A percentile compares a stretch with the other conserved stretches of the same genome.
These are phyloP conservation scores for Blastomyces silverae DNA, from an alignment of 2,329 filamentous ascomycete genomes.

Conservation along the genomic window DNA sequence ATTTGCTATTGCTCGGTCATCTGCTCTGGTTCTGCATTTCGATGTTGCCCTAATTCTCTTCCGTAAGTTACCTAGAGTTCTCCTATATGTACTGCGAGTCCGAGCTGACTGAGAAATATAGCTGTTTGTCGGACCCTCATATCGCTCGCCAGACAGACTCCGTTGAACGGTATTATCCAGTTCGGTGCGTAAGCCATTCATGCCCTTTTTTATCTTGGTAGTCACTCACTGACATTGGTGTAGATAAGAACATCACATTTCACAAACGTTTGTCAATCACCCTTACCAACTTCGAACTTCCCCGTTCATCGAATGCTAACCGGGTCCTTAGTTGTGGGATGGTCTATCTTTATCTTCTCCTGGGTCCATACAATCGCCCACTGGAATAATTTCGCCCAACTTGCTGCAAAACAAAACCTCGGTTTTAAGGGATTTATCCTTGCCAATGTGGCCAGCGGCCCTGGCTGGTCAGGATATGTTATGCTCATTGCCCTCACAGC, in stretches of 20 bases:
- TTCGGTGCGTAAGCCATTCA: constrained; percentile 43
- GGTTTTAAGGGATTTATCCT: constrained; percentile 71
- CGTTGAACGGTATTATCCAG: constrained; percentile 77
- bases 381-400: constrained; percentile 78
- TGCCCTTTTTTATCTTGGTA: not conserved
- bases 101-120: constrained; percentile 21
- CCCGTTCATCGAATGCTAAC: constrained; percentile 14
- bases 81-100: not conserved
- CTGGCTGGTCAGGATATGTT: constrained; percentile 79
- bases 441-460: constrained; percentile 70
- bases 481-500: constrained; percentile 73
- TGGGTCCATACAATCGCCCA: constrained; percentile 81
- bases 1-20: constrained; percentile 67
- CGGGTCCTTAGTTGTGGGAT: constrained; percentile 53
- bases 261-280: constrained; percentile 53
- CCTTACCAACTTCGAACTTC: not conserved
- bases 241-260: constrained; percentile 80
- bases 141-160: constrained; percentile 70
- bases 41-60: constrained; percentile 73
- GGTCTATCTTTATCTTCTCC: constrained; percentile 83
- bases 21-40: constrained; percentile 71
- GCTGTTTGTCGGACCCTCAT: constrained; percentile 77
- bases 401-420: constrained; percentile 66
- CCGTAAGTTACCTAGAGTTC: constrained; percentile 31
- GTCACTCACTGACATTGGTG: constrained; percentile 3